phyloP scores from a whole-genome alignment of 2,329 filamentous ascomycete species.

The Lomentospora prolificans region DNA sequence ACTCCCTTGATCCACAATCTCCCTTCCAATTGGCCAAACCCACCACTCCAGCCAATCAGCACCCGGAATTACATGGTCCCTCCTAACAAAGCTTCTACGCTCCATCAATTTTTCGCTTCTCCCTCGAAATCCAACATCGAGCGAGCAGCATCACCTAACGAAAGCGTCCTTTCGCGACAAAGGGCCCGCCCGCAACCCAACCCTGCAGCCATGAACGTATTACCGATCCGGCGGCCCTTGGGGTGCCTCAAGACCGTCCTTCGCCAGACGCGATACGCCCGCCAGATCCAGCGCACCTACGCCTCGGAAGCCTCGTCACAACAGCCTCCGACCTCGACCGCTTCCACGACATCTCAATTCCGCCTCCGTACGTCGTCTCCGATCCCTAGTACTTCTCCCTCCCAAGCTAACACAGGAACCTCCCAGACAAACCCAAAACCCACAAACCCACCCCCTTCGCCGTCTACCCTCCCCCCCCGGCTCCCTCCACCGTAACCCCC shows the following conservation, averaged over 20 bases:
- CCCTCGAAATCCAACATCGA: not conserved
- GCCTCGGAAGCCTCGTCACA: slow-evolving; percentile 23
- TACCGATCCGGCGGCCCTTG: slow-evolving; percentile 54
- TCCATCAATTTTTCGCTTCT: slow-evolving; percentile 1
- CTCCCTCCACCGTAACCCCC: slow-evolving; percentile 8
- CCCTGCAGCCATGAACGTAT: slow-evolving; percentile 45
- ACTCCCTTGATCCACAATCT: not conserved
- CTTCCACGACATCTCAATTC: slow-evolving; percentile 22
- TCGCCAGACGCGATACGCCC: slow-evolving; percentile 45
- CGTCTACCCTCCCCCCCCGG: slow-evolving; percentile 12
- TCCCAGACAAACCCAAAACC: slow-evolving; percentile 4
- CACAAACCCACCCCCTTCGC: slow-evolving; percentile 14
- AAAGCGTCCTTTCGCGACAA: not conserved
- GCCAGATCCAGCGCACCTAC: slow-evolving; percentile 12
- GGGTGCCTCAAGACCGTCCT: slow-evolving; percentile 60
- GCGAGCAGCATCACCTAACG: not conserved
- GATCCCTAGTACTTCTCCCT: not conserved
- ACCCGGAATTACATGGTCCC: not conserved
- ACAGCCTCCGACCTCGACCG: slow-evolving; percentile 15
- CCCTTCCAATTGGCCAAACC: slow-evolving; percentile 1
- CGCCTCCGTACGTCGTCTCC: slow-evolving; percentile 19
- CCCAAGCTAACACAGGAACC: not conserved
- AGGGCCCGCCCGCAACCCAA: not conserved
- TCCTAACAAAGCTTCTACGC: not conserved
- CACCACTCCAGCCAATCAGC: slow-evolving; percentile 9